Evolutionary conservation across 768 basidiomycete genomes (phyloP), one percentile per base, ranked within the genome.

Genomic region (Tephrocybe sp.): DNA sequence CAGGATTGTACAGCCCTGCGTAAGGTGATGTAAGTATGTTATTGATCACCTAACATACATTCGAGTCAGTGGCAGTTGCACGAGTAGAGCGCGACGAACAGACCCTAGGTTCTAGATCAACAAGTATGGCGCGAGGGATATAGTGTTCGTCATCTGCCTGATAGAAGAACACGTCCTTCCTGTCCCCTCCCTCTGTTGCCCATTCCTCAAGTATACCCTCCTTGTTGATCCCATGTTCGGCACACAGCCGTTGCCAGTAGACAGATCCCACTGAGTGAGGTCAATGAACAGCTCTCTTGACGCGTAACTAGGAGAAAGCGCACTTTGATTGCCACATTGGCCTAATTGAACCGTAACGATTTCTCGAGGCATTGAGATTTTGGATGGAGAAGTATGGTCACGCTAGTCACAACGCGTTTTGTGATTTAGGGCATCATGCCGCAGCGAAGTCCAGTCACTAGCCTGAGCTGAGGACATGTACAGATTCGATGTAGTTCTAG

Each of bases 101-200:
- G 63, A 97, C 96, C 66, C 97, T 80, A 16, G 97, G 97, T 65
- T 99, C 97, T 22, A 97, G 80, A 69, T 99, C 97, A 53, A 98
- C 85, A 34, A 99, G 79, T 54, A 99, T 96, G 4, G 97, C 92
- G 46, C 97, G 82, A 1, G 97, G 97, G 53, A 99, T 95, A 68
- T 98, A 99, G 62, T 97, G 95, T 67, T 98, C 97, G 63, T 99
- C 97, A 66, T 99, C 97, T n/a, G 97, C 97, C 68, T 98, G 96
- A 67, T 99, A 98, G 74, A 99, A 99, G 72, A 99, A 99, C 22
- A 97, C 96, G 71, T 99, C 97, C 65, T 98, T 99, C 60, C 97
- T 79, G 70, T 99, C 97, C 8, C 92, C 92, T 16, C 90, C 91
- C 60, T 95, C 93, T 1, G 87, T 90, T 5, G 95, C 94, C 90